Evolutionary conservation across 495 filamentous ascomycete species (phyloP), one percentile per base, ranked within the genome.

Genomic region (Podospora conica): DNA sequence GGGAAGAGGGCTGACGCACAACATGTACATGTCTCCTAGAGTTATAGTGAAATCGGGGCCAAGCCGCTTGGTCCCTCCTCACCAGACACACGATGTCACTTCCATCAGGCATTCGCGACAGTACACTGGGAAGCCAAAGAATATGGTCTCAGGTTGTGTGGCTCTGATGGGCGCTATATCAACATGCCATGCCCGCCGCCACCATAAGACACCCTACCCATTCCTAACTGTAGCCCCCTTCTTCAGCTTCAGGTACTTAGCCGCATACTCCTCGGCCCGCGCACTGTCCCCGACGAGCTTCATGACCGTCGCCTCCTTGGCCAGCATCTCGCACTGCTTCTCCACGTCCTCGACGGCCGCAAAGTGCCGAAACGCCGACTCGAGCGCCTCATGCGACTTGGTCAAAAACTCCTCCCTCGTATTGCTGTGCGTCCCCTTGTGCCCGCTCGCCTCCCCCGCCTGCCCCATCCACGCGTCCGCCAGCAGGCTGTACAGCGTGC

Each of bases 401-500:
- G 84, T 85, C 27, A 93, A 73, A 68, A 86, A 82, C 69, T 91
- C 87, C 53, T 83, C 86, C 29, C 82, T 75, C 73, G 67, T 67
- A 54, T 71, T 74, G 12, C 15, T 18, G 3, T 22, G n/a, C n/a
- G 58, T 27, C n/a, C 3, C 21, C 28, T 48, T 40, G n/a, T 12
- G 28, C 20, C 59, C 59, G 9, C 69, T 69, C 70, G 75, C 67
- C 53, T 80, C 74, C 1, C 91, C 89, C 0, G 92, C 94, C 70
- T 92, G 78, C 0, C 94, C 94, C 83, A 96, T 89, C 69, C 91
- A 84, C 0, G 90, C 89, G 73, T 97, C 93, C 5, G 88, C 91
- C 9, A 96, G 82, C n/a, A 86, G 75, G 21, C 86, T 86, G 75
- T 92, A 95, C 31, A 91, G 82, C 58, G 83, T 82, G 3, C 86